A percentile compares a stretch with the other conserved stretches of the same genome.
Conservation (phyloP, 129 eudicot genomes). For the Centaurea solstitialis region DNA sequence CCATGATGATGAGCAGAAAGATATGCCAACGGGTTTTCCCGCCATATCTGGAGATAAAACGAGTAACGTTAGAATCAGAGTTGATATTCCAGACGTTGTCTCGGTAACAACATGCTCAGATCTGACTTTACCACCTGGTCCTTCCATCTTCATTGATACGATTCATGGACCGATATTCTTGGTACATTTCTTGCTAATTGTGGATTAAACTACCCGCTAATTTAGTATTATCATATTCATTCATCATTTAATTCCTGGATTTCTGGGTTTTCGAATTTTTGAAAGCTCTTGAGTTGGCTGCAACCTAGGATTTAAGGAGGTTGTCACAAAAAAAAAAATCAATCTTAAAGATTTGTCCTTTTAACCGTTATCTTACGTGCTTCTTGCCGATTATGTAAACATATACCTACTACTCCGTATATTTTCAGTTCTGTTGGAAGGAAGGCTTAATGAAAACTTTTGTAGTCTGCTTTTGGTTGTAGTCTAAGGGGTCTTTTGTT, state of each 20-base stretch:
- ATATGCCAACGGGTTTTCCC: conserved; percentile 38
- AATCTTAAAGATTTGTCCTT: background rate
- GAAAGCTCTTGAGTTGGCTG: no score
- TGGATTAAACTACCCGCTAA: background rate
- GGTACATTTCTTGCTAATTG: conserved; percentile 46
- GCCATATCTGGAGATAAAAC: conserved; percentile 41
- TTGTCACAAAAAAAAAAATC: background rate
- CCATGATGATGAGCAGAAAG: conserved; percentile 49
- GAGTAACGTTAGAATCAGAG: conserved; percentile 38
- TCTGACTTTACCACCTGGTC: conserved; percentile 92
- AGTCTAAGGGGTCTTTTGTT: no score
- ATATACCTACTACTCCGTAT: background rate
- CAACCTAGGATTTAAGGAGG: background rate
- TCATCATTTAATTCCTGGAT: background rate
- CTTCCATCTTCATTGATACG: conserved; percentile 77
- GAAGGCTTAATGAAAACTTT: background rate
- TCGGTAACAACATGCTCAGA: conserved; percentile 87
- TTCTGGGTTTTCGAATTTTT: no score
- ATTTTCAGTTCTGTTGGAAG: background rate
- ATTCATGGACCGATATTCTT: conserved; percentile 61
- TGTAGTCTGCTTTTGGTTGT: background rate
- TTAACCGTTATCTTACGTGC: background rate
- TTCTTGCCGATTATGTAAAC: background rate
- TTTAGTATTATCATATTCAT: no score
- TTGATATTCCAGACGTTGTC: conserved; percentile 60